Evolutionary conservation across 192 early-diverging fungal genomes (phyloP).

Genomic region (Nowakowskiella sp.): DNA sequence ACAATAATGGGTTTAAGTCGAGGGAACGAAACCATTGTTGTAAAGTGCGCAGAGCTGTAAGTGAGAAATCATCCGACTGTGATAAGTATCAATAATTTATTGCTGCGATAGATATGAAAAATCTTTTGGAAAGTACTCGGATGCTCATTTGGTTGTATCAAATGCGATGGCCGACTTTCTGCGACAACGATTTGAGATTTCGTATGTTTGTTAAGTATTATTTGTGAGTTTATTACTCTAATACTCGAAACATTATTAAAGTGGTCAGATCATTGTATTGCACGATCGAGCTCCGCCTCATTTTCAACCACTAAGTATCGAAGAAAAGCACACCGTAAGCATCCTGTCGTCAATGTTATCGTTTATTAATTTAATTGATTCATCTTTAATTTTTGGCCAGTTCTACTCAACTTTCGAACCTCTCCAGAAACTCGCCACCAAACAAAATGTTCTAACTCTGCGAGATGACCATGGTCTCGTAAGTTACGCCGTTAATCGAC

Average conservation of each 20-base stretch:
- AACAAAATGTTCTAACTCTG: too few species aligned
- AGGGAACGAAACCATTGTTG: conserved; percentile 46
- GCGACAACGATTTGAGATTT: conserved; percentile 47
- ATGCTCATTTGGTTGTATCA: conserved; percentile 80
- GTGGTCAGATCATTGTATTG: conserved; percentile 65
- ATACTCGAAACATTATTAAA: conserved; percentile 4
- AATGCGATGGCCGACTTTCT: conserved; percentile 69
- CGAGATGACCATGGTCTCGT: background rate
- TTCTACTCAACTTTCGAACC: too few species aligned
- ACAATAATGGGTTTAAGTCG: conserved; percentile 72
- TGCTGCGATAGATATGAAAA: conserved; percentile 47
- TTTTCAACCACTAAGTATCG: conserved; percentile 55
- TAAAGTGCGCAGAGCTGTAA: conserved; percentile 43
- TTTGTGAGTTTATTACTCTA: background rate
- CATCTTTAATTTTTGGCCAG: too few species aligned
- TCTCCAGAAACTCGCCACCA: too few species aligned
- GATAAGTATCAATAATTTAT: background rate
- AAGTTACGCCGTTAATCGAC: conserved; percentile 38
- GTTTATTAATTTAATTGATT: too few species aligned
- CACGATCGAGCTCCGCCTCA: conserved; percentile 75
- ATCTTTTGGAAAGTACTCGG: conserved; percentile 55
- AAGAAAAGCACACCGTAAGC: conserved; percentile 45
- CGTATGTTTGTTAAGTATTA: conserved; percentile 33
- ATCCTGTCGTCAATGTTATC: conserved; percentile 20
- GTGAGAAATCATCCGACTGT: conserved; percentile 20